Base-by-base conservation (phyloP, 129 eudicot species). In the Saposhnikovia divaricata region DNA sequence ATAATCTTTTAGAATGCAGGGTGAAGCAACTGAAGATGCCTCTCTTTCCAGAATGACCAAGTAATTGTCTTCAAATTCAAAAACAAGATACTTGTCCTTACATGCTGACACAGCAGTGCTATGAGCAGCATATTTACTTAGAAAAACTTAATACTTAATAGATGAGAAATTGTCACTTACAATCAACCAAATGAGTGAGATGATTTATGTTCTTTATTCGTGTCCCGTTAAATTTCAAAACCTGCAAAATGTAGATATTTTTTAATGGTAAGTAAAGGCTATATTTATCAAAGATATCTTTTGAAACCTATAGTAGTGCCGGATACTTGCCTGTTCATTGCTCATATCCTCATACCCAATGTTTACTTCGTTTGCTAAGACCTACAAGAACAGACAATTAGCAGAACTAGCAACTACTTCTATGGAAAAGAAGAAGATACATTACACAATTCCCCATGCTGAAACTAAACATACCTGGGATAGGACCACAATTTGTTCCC, bases 311-410 rank as follows among this genome's bases (percentile, higher is more conserved):
- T 19, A 27, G 13, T 23, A 25, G 71, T 21, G 19, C 27, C 5
- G 59, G 51, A 31, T 13, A 80, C 96, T 85, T 88, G 84, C 98
- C 98, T 94, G 98, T 82, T 90, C 92, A 7, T 90, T 91, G 92
- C 90, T 87, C 96, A 94, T 87, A 83, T 89, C 96, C 85, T 94
- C 98, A 34, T 94, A 94, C 42, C 98, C 98, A 63, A 94, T 91
- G 85, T 94, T 94, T 57, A 84, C 96, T 79, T 94, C 98, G 83
- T 94, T 91, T 79, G 98, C 98, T 78, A 94, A 78, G 75, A 94
- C 98, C 98, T 93, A 77, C 42, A 78, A 46, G 76, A 74, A 80
- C 21, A 5, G 46, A 27, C 38, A 2, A 34, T 81, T 59, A 79
- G 25, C 43, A 40, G 2, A 8, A 72, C 27, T 44, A 25, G 28